Evolutionary conservation across 2,329 filamentous ascomycete species (phyloP).

Genomic region (Ascochyta pisi): DNA sequence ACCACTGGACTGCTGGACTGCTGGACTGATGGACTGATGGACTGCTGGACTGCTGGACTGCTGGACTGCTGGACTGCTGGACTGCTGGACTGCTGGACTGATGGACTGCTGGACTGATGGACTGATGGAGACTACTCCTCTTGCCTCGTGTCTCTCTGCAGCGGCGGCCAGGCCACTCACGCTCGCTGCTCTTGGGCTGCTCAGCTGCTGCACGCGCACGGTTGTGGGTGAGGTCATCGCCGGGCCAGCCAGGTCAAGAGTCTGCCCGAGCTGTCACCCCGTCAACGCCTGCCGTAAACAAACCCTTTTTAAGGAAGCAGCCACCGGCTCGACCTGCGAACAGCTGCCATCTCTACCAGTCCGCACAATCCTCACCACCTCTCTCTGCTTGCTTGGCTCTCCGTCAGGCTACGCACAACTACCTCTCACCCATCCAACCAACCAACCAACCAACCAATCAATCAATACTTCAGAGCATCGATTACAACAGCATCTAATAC

Average conservation of each 20-base stretch:
- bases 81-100: no score
- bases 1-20: no score
- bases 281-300: conserved; percentile 46
- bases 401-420: conserved; percentile 27
- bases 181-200: conserved; percentile 7
- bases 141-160: background rate
- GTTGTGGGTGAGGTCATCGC: conserved; percentile 41
- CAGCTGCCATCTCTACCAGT: conserved; percentile 34
- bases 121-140: background rate
- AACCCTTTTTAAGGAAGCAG: conserved; percentile 42
- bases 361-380: conserved; percentile 24
- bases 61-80: no score
- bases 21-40: no score
- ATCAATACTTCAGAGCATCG: conserved; percentile 51
- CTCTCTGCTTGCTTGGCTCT: conserved; percentile 20
- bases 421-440: conserved; percentile 18
- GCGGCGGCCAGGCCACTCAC: conserved; percentile 11
- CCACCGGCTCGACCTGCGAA: conserved; percentile 18
- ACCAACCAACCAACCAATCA: no score
- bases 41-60: no score
- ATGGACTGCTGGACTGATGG: no score
- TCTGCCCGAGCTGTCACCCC: conserved; percentile 31
- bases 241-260: conserved; percentile 20
- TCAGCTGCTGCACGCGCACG: conserved; percentile 8
- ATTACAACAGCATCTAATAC: conserved; percentile 50